Evolutionary conservation across 2,329 filamentous ascomycete genomes (phyloP), one percentile per base, ranked within the genome.

Genomic region (Chrysoporthe deuterocubensis): DNA sequence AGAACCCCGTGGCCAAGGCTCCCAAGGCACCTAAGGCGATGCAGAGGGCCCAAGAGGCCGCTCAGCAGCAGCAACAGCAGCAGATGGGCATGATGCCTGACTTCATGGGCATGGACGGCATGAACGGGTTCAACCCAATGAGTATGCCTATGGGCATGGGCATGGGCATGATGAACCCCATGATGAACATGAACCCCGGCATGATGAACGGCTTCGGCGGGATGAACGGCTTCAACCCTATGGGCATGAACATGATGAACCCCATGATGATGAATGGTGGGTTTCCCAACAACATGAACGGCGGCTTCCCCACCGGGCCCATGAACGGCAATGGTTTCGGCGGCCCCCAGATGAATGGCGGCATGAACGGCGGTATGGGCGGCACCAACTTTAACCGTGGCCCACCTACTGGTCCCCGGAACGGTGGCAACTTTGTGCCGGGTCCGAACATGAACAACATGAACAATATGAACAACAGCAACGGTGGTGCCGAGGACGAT

Each of bases 21-120:
- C 87, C 88, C 58, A 90, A 90, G 73, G 88, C 83, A 0, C 89
- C 88, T 2, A 89, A 88, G 76, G 88, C 85, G 48, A 91, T 89
- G 88, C 87, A 85, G 72, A 84, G 81, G 72, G 79, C 81, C 52
- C 78, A 58, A 54, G 21, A 80, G 73, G 80, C 73, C 74, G 80
- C 79, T 75, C 84, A 84, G 62, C 83, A 84, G 66, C 80, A 78
- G 75, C 67, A 67, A 1, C 71, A 74, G 42, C 72, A 75, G 62
- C 76, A 77, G 50, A 81, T 81, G 78, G 62, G 62, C 43, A 63
- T 62, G 43, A 68, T 68, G 68, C 68, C 68, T 21, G 68, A 65
- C 42, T 69, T 70, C 65, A 81, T 82, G 78, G 56, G 54, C 59
- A 70, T 70, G 68, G 68, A 76, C 52, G 82, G 82, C 74, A 82